Evolutionary conservation across 1,284 basidiomycete genomes (phyloP).

Genomic region (Tremellales sp.): DNA sequence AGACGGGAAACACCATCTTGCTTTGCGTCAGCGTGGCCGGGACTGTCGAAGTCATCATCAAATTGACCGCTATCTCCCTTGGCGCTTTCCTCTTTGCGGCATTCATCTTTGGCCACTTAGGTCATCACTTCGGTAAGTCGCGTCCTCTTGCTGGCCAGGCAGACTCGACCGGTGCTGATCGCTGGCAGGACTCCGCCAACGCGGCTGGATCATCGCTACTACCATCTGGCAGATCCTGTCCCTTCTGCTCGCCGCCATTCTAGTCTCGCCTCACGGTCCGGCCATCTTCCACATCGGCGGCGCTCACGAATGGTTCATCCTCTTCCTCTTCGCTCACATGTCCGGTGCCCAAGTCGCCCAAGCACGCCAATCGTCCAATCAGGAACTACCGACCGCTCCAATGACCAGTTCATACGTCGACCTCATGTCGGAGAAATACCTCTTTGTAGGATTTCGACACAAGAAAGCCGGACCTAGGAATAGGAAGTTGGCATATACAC

Average conservation of each 20-base stretch:
- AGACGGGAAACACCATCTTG: conserved; percentile 47
- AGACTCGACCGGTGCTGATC: not conserved
- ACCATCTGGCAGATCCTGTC: conserved; percentile 24
- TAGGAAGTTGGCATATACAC: conserved; percentile 32
- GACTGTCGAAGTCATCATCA: conserved; percentile 20
- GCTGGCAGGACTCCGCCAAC: conserved; percentile 26
- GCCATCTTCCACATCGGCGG: conserved; percentile 15
- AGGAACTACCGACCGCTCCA: conserved; percentile 40
- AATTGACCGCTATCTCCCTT: conserved; percentile 36
- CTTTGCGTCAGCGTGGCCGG: conserved; percentile 41
- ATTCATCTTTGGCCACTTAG: conserved; percentile 39
- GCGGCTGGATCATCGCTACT: conserved; percentile 35
- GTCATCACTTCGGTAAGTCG: conserved; percentile 36
- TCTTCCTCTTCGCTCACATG: conserved; percentile 42
- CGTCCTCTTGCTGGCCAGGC: not conserved
- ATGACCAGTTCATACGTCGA: conserved; percentile 46
- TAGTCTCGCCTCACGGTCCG: conserved; percentile 33
- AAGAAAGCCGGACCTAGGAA: conserved; percentile 34
- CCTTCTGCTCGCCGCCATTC: conserved; percentile 28
- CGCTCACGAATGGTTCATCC: conserved; percentile 35
- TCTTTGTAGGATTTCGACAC: conserved; percentile 27
- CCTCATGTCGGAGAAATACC: conserved; percentile 39
- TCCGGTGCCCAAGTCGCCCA: conserved; percentile 46
- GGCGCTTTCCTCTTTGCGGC: conserved; percentile 36
- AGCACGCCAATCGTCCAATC: conserved; percentile 33